A percentile compares a stretch with the other conserved stretches of the same genome.
Evolutionary conservation across 2,329 filamentous ascomycete species (phyloP).

Genomic region (Sarocladium strictum): DNA sequence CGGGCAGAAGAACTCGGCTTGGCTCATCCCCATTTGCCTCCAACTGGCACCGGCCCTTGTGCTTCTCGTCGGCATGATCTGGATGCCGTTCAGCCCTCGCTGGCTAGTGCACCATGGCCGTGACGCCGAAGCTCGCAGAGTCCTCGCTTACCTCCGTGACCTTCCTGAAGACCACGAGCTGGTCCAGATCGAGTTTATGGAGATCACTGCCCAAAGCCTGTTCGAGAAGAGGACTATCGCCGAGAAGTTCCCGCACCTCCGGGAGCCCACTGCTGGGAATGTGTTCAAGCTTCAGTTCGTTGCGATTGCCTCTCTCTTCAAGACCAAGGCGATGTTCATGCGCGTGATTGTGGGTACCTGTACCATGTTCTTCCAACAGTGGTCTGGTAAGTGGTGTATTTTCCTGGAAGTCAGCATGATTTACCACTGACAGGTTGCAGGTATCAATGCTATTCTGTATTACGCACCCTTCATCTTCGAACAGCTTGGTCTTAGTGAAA

Average conservation of each 20-base stretch:
- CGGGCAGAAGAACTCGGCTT: slow-evolving; percentile 57
- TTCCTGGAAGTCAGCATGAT: slow-evolving; percentile 7
- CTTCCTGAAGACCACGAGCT: slow-evolving; percentile 12
- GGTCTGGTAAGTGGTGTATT: slow-evolving; percentile 13
- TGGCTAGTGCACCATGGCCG: slow-evolving; percentile 11
- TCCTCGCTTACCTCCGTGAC: slow-evolving; percentile 11
- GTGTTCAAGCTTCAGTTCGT: slow-evolving; percentile 61
- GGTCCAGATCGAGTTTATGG: slow-evolving; percentile 11
- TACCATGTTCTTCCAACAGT: slow-evolving; percentile 11
- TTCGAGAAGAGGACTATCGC: slow-evolving; percentile 13
- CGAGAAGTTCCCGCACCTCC: slow-evolving; percentile 11
- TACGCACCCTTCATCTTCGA: slow-evolving; percentile 51
- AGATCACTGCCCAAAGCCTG: slow-evolving; percentile 12
- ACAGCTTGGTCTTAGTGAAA: slow-evolving; percentile 38
- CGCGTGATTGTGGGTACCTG: slow-evolving; percentile 6
- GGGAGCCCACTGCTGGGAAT: slow-evolving; percentile 33
- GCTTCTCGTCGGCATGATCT: slow-evolving; percentile 61
- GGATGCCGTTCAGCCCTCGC: slow-evolving; percentile 57
- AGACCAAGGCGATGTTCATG: slow-evolving; percentile 48
- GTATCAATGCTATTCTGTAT: slow-evolving; percentile 40
- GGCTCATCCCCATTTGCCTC: slow-evolving; percentile 63
- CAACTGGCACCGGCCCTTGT: slow-evolving; percentile 60
- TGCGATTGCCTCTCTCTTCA: slow-evolving; percentile 57
- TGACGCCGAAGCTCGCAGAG: slow-evolving; percentile 11
- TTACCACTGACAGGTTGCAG: not conserved